phyloP scores from a whole-genome alignment of 495 filamentous ascomycete genomes.

The Neurospora sp. region DNA sequence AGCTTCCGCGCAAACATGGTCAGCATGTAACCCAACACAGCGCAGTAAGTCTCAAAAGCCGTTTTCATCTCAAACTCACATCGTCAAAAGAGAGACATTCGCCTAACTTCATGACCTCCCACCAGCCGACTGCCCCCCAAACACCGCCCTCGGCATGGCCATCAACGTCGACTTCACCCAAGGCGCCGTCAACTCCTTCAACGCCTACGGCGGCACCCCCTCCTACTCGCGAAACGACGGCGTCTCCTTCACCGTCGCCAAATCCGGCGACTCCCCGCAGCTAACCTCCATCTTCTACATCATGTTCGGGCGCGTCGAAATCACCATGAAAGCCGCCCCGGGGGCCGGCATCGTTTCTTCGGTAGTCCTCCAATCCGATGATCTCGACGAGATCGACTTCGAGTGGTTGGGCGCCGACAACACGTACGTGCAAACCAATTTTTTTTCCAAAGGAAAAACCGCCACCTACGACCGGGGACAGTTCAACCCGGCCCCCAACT shows the following conservation, averaged over 20 bases:
- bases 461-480: constrained; percentile 61
- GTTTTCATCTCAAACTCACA: not conserved
- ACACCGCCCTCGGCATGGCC: constrained; percentile 72
- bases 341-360: constrained; percentile 72
- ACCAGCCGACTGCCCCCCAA: constrained; percentile 48
- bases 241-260: constrained; percentile 72
- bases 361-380: constrained; percentile 79
- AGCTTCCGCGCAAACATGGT: constrained; percentile 21
- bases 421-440: constrained; percentile 73
- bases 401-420: constrained; percentile 63
- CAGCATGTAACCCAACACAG: constrained; percentile 21
- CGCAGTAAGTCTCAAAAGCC: constrained; percentile 10
- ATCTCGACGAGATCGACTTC: constrained; percentile 91
- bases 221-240: constrained; percentile 63
- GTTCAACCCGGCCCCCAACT: constrained; percentile 52
- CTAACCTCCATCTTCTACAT: constrained; percentile 70
- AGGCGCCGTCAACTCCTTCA: constrained; percentile 62
- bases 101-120: too few species aligned
- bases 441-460: constrained; percentile 84
- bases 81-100: not conserved
- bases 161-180: constrained; percentile 72
- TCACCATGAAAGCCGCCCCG: constrained; percentile 58
- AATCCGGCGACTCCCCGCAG: constrained; percentile 72
- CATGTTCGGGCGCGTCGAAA: constrained; percentile 70
- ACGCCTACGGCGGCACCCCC: constrained; percentile 48